Conservation (phyloP, 805 yeast genomes). For the Zygotorulaspora danielsina region DNA sequence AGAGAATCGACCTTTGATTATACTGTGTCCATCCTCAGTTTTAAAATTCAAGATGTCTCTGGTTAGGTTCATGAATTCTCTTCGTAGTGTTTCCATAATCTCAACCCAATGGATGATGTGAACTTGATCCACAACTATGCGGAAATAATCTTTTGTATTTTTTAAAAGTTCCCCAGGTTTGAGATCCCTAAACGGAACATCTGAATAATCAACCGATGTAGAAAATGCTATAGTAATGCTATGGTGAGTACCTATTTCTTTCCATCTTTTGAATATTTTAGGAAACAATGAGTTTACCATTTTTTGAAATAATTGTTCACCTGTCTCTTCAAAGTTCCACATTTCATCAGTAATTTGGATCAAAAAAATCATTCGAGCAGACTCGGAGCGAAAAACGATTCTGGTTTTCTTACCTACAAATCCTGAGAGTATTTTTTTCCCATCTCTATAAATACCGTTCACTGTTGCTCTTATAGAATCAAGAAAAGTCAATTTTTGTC, state of each 20-base stretch:
- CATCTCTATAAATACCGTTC: constrained; percentile 57
- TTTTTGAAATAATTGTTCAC: constrained; percentile 89
- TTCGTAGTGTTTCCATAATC: constrained; percentile 80
- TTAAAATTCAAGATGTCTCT: constrained; percentile 57
- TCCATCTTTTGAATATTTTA: constrained; percentile 81
- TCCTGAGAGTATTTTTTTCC: constrained; percentile 68
- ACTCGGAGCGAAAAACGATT: constrained; percentile 83
- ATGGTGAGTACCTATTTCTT: constrained; percentile 82
- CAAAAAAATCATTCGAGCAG: constrained; percentile 76
- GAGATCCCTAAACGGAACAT: constrained; percentile 50
- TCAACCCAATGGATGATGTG: constrained; percentile 84
- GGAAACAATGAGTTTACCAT: constrained; percentile 91
- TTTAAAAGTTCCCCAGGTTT: constrained; percentile 68
- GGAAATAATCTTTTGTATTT: constrained; percentile 70
- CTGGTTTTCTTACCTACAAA: constrained; percentile 71
- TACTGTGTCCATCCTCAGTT: constrained; percentile 32
- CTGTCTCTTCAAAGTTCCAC: constrained; percentile 98
- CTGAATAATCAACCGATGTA: constrained; percentile 55
- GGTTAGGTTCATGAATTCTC: constrained; percentile 79
- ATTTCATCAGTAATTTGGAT: constrained; percentile 90
- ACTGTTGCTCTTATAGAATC: constrained; percentile 61
- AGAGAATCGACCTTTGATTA: constrained; percentile 58
- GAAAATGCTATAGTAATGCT: constrained; percentile 88
- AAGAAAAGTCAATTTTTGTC: constrained; percentile 61
- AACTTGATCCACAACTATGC: constrained; percentile 94